Base-by-base conservation (phyloP, 2,329 filamentous ascomycete species). In the Penicillium sp. region DNA sequence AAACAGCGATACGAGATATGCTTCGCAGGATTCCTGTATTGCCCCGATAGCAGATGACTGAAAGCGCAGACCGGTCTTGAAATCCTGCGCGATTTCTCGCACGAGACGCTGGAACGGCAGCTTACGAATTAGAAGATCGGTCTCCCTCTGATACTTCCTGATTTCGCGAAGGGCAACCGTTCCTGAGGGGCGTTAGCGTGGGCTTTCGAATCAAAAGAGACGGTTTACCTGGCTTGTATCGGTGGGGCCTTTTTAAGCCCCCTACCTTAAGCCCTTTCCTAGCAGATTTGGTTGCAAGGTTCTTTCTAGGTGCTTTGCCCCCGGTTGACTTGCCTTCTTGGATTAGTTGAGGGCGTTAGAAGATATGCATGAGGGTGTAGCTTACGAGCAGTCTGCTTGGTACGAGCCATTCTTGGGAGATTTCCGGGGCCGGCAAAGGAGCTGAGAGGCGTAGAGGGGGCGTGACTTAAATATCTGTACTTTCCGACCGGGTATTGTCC, bases 211-310 rank as follows among this genome's bases (percentile, higher is more conserved):
- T n/a, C n/a, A n/a, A n/a, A n/a, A n/a, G n/a, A n/a, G n/a, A n/a
- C n/a, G n/a, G n/a, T 78, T 70, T 81, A 84, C 90, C 91, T 77
- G 91, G 91, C 91, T 93, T 93, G 81, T 93, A 87, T 66, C 91
- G 87, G 85, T 93, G 91, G 82, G 91, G 91, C 91, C 94, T 95
- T 91, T 95, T 95, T 88, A 94, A 91, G 89, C 91, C 91, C 76
- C 94, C 95, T 98, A 67, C 93, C 97, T 73, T 95, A 95, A 66
- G 95, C 94, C 90, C 93, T 90, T 99, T 99, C 86, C 95, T 93
- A 77, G 95, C 94, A 72, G 94, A 95, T 91, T 97, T 97, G 87
- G 93, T 97, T 75, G 94, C 94, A 78, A 98, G 93, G 89, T 97
- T 93, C 92, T 99, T 99, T 83, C 87, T 85, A 72, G 87, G 87